A percentile compares a stretch with the other conserved stretches of the same genome.
Conservation (phyloP, 352 stramenopile genomes). For the Thraustochytrium sp. region DNA sequence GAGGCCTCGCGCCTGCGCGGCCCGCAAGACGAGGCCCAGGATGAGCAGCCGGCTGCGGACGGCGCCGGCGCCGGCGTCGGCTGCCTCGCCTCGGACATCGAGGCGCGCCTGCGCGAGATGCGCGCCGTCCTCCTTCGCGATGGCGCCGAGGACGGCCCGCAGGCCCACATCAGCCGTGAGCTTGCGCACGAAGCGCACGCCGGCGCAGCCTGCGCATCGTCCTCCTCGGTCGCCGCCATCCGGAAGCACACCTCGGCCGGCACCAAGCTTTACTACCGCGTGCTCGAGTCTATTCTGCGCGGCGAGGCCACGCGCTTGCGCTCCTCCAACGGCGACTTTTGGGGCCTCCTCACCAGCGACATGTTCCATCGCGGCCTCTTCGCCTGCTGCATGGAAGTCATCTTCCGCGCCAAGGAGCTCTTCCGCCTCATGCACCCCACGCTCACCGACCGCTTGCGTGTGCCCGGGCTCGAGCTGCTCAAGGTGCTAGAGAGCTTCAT, state of each 20-base stretch:
- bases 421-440: conserved; percentile 23
- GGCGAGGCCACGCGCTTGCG: neutral
- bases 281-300: neutral
- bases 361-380: conserved; percentile 37
- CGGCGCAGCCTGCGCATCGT: neutral
- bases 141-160: neutral
- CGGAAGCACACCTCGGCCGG: neutral
- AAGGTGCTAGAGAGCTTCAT: conserved; percentile 41
- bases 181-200: neutral
- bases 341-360: neutral
- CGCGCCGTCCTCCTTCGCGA: neutral
- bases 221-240: neutral
- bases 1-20: neutral
- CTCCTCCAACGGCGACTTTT: neutral
- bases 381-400: conserved; percentile 39
- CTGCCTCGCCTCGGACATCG: neutral
- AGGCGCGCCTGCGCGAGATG: neutral
- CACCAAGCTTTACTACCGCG: neutral
- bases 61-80: neutral
- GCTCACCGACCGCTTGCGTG: neutral
- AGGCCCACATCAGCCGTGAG: conserved; percentile 24
- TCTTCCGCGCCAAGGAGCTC: conserved; percentile 38
- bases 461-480: conserved; percentile 26
- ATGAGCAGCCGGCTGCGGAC: neutral
- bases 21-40: neutral